phyloP scores from a whole-genome alignment of 495 filamentous ascomycete genomes.

The Paragyromitra xinjiangensis region DNA sequence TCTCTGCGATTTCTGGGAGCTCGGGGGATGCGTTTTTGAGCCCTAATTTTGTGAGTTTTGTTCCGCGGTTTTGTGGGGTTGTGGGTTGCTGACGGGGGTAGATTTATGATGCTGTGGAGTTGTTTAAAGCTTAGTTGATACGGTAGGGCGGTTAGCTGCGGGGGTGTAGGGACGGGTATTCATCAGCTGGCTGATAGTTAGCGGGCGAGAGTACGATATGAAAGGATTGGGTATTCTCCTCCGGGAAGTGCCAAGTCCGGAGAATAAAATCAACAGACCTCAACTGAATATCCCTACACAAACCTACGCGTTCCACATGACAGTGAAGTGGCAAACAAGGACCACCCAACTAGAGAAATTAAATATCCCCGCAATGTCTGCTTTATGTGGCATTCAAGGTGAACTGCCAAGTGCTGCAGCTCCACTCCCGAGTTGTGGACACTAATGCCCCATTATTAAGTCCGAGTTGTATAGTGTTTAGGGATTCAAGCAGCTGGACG shows the following conservation, averaged over 20 bases:
- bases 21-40: constrained; percentile 65
- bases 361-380: neutral
- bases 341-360: neutral
- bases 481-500: neutral
- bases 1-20: constrained; percentile 68
- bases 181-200: neutral
- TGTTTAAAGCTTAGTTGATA: constrained; percentile 25
- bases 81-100: constrained; percentile 10
- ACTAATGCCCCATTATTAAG: constrained; percentile 5
- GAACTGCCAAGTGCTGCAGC: neutral
- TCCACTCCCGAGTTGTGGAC: neutral
- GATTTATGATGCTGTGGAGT: constrained; percentile 43
- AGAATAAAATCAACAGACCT: neutral
- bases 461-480: neutral
- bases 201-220: neutral
- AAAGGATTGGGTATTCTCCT: neutral
- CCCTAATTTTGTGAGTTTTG: constrained; percentile 61
- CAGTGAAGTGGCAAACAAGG: neutral
- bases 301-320: neutral
- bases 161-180: neutral
- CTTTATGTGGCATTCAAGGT: neutral
- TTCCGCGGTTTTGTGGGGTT: neutral
- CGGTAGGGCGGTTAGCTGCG: too few relatives aligned
- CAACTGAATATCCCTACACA: neutral
- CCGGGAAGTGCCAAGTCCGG: neutral